These are phyloP conservation scores for Durio zibethinus DNA, from an alignment of 345 rosid species.

Conservation along the genomic window DNA sequence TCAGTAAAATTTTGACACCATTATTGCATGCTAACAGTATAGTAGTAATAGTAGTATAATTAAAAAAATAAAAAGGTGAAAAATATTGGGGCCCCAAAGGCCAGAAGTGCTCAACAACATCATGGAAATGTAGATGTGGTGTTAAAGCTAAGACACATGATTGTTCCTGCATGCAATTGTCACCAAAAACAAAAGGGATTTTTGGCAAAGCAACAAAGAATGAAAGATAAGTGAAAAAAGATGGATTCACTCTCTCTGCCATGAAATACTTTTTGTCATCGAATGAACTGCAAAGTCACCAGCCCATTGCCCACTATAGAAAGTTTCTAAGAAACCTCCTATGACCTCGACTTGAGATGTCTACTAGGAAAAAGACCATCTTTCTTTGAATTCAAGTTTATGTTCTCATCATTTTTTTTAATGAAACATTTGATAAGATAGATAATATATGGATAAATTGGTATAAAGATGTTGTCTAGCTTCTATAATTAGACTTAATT, in stretches of 20 bases:
- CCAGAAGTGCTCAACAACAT: conserved; percentile 22
- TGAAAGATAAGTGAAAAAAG: not conserved
- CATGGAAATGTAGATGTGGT: conserved; percentile 18
- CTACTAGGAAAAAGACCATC: not conserved
- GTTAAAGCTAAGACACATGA: conserved; percentile 38
- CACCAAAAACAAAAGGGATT: conserved; percentile 5
- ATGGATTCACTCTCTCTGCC: not conserved
- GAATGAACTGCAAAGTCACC: not conserved
- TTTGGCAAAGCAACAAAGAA: not conserved
- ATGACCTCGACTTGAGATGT: not conserved
- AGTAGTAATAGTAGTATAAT: not conserved
- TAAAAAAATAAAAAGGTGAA: not conserved
- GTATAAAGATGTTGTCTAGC: too few relatives aligned
- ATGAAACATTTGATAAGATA: too few relatives aligned
- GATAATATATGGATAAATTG: too few relatives aligned
- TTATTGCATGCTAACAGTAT: not conserved
- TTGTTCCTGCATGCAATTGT: conserved; percentile 35
- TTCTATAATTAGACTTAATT: too few relatives aligned
- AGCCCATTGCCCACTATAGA: not conserved
- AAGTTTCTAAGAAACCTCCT: conserved; percentile 5
- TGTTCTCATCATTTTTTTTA: not conserved
- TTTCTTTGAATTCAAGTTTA: not conserved
- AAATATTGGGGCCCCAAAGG: not conserved
- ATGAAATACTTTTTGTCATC: conserved; percentile 8
- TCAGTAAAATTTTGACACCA: conserved; percentile 9